Conservation (phyloP, 306 rosid genomes). For the Luffa aegyptiaca region DNA sequence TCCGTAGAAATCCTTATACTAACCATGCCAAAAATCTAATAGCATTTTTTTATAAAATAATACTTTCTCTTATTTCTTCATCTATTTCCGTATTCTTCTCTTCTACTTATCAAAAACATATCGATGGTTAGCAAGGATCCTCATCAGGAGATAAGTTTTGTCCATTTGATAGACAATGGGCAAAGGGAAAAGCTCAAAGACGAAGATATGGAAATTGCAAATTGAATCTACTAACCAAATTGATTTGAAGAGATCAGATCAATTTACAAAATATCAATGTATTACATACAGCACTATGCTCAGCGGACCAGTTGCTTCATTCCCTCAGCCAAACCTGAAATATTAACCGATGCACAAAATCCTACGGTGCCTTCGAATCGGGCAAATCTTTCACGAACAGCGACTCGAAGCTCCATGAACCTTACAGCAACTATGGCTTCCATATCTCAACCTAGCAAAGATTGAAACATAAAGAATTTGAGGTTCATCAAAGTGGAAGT, state of each 20-base stretch:
- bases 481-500: neutral
- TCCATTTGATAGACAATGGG: neutral
- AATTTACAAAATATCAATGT: slow-evolving; percentile 12
- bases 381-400: neutral
- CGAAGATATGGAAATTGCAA: neutral
- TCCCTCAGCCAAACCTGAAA: slow-evolving; percentile 10
- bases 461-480: neutral
- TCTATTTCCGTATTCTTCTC: too few relatives aligned
- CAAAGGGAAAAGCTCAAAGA: neutral
- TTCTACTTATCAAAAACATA: too few relatives aligned
- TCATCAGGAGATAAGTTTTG: too few relatives aligned
- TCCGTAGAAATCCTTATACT: too few relatives aligned
- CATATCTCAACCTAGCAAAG: neutral
- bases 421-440: slow-evolving; percentile 2
- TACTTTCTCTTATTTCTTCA: too few relatives aligned
- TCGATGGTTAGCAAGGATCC: too few relatives aligned
- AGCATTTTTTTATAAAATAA: too few relatives aligned
- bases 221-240: slow-evolving; percentile 3
- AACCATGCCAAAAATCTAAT: too few relatives aligned
- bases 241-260: slow-evolving; percentile 2
- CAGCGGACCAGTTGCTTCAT: slow-evolving; percentile 20
- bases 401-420: neutral
- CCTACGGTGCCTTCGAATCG: neutral
- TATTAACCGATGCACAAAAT: neutral
- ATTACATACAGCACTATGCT: slow-evolving; percentile 8